phyloP scores from a whole-genome alignment of 2,329 filamentous ascomycete species.

The Graphium sp. region DNA sequence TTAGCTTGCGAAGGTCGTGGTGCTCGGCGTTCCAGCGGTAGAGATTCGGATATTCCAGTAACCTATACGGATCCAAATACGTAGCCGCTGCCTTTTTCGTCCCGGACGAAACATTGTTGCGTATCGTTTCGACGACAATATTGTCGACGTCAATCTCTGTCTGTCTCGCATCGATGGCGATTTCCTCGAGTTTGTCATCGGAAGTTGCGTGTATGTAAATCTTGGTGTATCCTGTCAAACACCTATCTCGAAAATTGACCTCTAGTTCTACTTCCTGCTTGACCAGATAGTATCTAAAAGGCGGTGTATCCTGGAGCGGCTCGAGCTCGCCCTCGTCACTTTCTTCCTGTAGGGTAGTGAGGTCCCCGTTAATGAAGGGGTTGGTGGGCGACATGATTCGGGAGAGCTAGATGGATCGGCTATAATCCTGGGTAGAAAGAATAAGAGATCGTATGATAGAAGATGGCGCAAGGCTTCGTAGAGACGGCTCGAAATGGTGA shows the following conservation, averaged over 20 bases:
- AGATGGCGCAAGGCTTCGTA: too few species aligned
- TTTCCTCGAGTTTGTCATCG: slow-evolving; percentile 36
- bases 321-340: slow-evolving; percentile 13
- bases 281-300: slow-evolving; percentile 37
- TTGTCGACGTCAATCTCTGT: slow-evolving; percentile 37
- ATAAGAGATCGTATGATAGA: too few species aligned
- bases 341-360: too few species aligned
- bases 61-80: slow-evolving; percentile 51
- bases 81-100: slow-evolving; percentile 21
- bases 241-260: slow-evolving; percentile 64
- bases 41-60: slow-evolving; percentile 40
- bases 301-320: slow-evolving; percentile 16
- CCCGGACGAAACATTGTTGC: slow-evolving; percentile 6
- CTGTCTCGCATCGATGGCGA: slow-evolving; percentile 45
- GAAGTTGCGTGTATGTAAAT: slow-evolving; percentile 57
- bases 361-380: too few species aligned
- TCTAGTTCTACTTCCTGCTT: slow-evolving; percentile 84
- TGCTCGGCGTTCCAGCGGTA: slow-evolving; percentile 55
- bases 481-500: too few species aligned
- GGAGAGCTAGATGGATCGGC: too few species aligned
- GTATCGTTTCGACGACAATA: slow-evolving; percentile 31
- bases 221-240: slow-evolving; percentile 62
- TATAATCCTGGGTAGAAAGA: too few species aligned
- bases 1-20: slow-evolving; percentile 57
- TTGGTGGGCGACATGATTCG: too few species aligned